These are phyloP conservation scores for Gracilaria gracilis DNA, from an alignment of 23 red algal species.

Conservation along the genomic window DNA sequence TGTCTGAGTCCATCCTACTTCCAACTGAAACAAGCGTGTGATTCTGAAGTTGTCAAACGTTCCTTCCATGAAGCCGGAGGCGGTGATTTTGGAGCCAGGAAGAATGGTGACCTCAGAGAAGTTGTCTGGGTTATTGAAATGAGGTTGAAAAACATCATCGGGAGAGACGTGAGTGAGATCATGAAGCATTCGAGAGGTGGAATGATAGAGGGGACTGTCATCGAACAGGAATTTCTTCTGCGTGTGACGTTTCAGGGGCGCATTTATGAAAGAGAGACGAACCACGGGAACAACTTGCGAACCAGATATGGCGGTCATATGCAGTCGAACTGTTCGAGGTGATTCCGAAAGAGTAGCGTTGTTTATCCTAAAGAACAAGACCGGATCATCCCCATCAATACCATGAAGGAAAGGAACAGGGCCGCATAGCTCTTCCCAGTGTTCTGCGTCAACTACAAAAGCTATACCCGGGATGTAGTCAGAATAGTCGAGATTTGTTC, in stretches of 20 bases:
- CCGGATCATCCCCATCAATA: slow-evolving; percentile 1
- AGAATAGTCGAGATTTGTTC: neutral
- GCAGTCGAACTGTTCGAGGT: neutral
- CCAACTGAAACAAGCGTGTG: slow-evolving; percentile 15
- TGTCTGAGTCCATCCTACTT: slow-evolving; percentile 1
- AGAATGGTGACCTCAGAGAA: slow-evolving; percentile 8
- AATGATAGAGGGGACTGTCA: neutral
- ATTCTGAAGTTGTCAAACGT: slow-evolving; percentile 7
- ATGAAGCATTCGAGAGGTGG: neutral
- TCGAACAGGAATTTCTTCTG: neutral
- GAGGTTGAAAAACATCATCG: neutral
- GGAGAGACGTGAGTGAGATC: neutral
- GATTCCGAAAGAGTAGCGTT: neutral
- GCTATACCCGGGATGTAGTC: neutral
- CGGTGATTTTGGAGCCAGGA: slow-evolving; percentile 8
- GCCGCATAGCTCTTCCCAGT: neutral
- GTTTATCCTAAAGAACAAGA: slow-evolving; percentile 20
- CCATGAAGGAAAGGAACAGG: slow-evolving; percentile 1
- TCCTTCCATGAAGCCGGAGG: slow-evolving; percentile 1
- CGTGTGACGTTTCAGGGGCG: neutral
- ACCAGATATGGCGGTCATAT: neutral
- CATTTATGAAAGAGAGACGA: neutral
- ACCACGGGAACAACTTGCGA: neutral
- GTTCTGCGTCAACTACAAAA: slow-evolving; percentile 13
- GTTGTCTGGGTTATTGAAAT: neutral